Evolutionary conservation across 2,329 filamentous ascomycete genomes (phyloP).

Genomic region (Paracorniculantispora psalliotae): DNA sequence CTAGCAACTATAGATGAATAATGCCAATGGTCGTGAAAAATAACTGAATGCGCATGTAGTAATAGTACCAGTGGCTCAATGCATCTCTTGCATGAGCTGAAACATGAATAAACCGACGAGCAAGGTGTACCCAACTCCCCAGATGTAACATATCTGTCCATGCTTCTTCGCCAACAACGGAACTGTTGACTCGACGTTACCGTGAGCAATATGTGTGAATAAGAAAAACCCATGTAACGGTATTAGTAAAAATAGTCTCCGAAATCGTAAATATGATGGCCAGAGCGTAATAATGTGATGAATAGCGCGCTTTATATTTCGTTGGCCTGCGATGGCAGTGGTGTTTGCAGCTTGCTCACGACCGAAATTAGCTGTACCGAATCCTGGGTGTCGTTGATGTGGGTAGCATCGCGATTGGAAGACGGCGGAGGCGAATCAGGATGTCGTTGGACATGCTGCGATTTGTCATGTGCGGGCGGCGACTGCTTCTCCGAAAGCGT

Average conservation of each 20-base stretch:
- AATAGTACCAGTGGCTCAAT: too few species aligned
- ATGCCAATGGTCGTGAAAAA: too few species aligned
- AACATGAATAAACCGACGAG: too few species aligned
- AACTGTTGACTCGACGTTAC: too few species aligned
- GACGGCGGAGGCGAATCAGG: background rate
- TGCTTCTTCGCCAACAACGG: background rate
- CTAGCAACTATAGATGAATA: too few species aligned
- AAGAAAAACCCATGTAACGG: background rate
- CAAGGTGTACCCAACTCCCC: too few species aligned
- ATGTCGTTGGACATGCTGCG: background rate
- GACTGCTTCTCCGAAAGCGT: background rate
- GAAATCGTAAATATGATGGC: background rate
- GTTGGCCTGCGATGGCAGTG: background rate
- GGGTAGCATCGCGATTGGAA: conserved; percentile 17
- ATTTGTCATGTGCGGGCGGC: background rate
- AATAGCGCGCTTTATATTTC: background rate
- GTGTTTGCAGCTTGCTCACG: background rate
- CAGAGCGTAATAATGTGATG: background rate
- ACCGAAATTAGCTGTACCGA: background rate
- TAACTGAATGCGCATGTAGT: too few species aligned
- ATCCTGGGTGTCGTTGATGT: conserved; percentile 19
- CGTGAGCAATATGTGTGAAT: too few species aligned
- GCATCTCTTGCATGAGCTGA: too few species aligned
- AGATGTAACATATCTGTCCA: too few species aligned
- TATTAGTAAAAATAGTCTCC: background rate